Conservation (phyloP, 352 stramenopile genomes). For the Phytopythium mirpurense region DNA sequence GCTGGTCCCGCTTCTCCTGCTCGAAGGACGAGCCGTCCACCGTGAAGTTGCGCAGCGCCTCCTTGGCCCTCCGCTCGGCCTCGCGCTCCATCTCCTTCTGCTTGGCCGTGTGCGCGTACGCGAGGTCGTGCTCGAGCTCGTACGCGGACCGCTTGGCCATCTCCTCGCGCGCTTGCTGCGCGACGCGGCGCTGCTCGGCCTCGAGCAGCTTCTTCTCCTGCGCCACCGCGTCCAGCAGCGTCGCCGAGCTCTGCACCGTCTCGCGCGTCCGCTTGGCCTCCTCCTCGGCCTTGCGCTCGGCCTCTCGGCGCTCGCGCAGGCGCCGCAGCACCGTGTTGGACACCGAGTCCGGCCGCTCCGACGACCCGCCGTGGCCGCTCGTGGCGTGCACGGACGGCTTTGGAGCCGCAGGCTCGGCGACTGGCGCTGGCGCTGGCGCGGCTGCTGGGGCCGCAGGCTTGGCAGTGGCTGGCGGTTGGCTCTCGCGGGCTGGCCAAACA, state of each 20-base stretch:
- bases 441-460: background rate
- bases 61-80: conserved; percentile 22
- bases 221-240: conserved; percentile 38
- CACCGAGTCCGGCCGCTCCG: conserved; percentile 13
- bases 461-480: background rate
- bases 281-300: conserved; percentile 36
- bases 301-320: conserved; percentile 29
- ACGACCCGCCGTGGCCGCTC: conserved; percentile 3
- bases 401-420: background rate
- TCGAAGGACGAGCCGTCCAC: conserved; percentile 41
- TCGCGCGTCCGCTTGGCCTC: conserved; percentile 23
- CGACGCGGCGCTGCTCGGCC: conserved; percentile 29
- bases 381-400: background rate
- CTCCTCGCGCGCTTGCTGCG: conserved; percentile 23
- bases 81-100: conserved; percentile 25
- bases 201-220: conserved; percentile 39
- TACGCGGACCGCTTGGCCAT: conserved; percentile 36
- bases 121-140: conserved; percentile 28
- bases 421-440: too few relatives aligned
- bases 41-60: conserved; percentile 23
- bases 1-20: conserved; percentile 30
- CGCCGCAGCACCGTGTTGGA: conserved; percentile 27
- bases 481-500: background rate
- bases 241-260: conserved; percentile 35
- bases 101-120: conserved; percentile 31